Conservation (phyloP, 169 alveolate species). For the Plasmodium knowlesi region DNA sequence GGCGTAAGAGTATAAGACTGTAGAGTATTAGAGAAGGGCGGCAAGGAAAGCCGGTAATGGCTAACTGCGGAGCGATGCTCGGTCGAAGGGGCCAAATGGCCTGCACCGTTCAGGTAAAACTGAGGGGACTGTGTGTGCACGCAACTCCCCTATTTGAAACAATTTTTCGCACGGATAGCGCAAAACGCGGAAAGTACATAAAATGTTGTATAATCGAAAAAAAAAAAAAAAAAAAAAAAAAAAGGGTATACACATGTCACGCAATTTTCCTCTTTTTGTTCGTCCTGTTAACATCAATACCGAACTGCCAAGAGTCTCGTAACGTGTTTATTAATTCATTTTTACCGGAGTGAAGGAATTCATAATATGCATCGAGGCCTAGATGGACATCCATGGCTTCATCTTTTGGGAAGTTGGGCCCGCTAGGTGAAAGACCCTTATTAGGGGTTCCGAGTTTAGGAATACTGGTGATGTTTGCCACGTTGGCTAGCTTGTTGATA, state of each 20-base stretch:
- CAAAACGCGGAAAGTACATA: background rate
- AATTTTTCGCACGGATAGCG: background rate
- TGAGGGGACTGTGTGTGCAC: background rate
- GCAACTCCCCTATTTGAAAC: background rate
- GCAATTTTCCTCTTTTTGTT: background rate
- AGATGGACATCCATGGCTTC: background rate
- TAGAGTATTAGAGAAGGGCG: background rate
- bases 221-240: background rate
- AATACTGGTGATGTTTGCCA: background rate
- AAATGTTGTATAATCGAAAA: background rate
- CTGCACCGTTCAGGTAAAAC: background rate
- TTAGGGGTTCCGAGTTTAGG: background rate
- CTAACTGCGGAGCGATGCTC: background rate
- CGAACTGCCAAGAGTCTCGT: slow-evolving; percentile 38
- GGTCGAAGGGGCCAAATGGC: background rate
- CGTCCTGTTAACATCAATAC: background rate
- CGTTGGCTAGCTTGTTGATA: background rate
- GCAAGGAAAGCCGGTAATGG: background rate
- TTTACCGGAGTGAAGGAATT: background rate
- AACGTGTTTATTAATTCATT: slow-evolving; percentile 25
- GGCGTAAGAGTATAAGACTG: background rate
- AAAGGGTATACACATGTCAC: background rate
- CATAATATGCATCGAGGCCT: background rate
- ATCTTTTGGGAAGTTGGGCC: background rate
- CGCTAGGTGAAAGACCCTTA: background rate